Evolutionary conservation across 2,329 filamentous ascomycete genomes (phyloP).

Genomic region (Xylaria sp.): DNA sequence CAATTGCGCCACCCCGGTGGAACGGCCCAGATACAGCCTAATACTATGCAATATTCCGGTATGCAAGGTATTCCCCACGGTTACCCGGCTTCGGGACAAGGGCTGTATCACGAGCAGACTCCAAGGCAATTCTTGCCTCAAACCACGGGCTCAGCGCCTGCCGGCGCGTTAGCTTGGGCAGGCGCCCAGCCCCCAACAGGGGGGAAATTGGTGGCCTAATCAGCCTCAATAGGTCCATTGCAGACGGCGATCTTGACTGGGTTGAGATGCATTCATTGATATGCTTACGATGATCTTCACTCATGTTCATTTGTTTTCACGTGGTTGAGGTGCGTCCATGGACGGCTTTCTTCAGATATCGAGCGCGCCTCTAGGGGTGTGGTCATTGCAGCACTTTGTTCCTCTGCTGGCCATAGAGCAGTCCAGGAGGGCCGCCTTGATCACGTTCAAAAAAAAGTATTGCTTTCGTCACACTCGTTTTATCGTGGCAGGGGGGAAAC

Average conservation of each 20-base stretch:
- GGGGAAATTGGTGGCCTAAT: conserved; percentile 49
- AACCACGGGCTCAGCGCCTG: conserved; percentile 46
- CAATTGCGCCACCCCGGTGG: conserved; percentile 55
- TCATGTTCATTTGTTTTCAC: not conserved
- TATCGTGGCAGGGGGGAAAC: not conserved
- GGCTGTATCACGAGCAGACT: conserved; percentile 59
- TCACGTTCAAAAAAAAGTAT: conserved; percentile 2
- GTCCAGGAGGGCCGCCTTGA: conserved; percentile 13
- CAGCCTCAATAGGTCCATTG: conserved; percentile 38
- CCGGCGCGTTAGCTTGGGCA: conserved; percentile 49
- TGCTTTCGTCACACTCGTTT: conserved; percentile 2
- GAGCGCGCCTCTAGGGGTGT: conserved; percentile 4
- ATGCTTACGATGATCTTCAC: not conserved
- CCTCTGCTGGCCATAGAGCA: conserved; percentile 17
- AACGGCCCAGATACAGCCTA: conserved; percentile 51
- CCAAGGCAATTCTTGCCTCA: conserved; percentile 64
- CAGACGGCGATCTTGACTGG: not conserved
- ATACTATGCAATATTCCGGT: conserved; percentile 54
- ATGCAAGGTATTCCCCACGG: conserved; percentile 57
- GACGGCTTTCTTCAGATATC: not conserved
- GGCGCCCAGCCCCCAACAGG: conserved; percentile 59
- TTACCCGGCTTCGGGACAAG: conserved; percentile 50
- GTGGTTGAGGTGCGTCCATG: not conserved
- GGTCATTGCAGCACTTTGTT: conserved; percentile 2
- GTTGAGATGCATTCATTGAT: not conserved